Conservation (phyloP, 2,329 filamentous ascomycete genomes). For the Fusarium torreyae region DNA sequence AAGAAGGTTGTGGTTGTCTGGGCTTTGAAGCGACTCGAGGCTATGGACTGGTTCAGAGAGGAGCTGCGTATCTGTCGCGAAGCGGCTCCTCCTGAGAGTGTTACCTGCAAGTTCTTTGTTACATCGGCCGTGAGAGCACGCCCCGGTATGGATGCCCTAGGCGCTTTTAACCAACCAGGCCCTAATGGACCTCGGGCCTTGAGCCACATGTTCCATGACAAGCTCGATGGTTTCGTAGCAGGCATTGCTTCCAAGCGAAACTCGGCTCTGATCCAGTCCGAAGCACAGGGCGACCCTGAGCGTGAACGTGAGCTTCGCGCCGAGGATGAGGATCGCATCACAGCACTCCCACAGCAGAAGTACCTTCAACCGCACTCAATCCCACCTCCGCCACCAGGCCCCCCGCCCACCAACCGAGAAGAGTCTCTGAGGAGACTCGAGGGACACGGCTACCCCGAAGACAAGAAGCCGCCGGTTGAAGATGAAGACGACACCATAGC, state of each 20-base stretch:
- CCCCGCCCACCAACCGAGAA: constrained; percentile 55
- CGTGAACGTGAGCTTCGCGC: constrained; percentile 83
- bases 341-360: constrained; percentile 80
- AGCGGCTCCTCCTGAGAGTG: constrained; percentile 87
- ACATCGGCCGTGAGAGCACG: constrained; percentile 73
- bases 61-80: constrained; percentile 93
- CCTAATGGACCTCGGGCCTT: constrained; percentile 68
- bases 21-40: constrained; percentile 90
- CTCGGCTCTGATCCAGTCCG: constrained; percentile 85
- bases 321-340: constrained; percentile 88
- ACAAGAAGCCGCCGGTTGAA: constrained; percentile 55
- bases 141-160: constrained; percentile 60
- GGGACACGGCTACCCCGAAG: constrained; percentile 63
- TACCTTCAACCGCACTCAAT: constrained; percentile 70
- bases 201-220: constrained; percentile 85
- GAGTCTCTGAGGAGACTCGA: constrained; percentile 67
- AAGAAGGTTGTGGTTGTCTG: constrained; percentile 94
- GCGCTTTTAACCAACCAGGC: constrained; percentile 55
- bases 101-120: constrained; percentile 95
- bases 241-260: constrained; percentile 90
- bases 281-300: constrained; percentile 84
- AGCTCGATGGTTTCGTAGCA: constrained; percentile 88
- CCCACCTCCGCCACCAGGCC: constrained; percentile 51
- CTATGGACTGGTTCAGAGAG: constrained; percentile 98
- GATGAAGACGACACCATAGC: constrained; percentile 37